phyloP scores from a whole-genome alignment of 257 asterid species.

The Lavandula angustifolia region DNA sequence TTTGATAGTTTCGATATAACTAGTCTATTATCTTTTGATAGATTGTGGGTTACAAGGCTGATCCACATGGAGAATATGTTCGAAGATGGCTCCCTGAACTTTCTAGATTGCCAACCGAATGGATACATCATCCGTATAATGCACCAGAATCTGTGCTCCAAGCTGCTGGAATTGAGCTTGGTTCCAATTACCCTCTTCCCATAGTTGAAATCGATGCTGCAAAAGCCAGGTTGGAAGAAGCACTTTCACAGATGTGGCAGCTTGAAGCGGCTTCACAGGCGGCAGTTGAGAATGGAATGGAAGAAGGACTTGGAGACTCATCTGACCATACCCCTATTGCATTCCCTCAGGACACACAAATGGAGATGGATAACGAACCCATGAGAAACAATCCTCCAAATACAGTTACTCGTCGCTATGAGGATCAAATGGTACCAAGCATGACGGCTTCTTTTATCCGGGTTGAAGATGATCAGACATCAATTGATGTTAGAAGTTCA shows the following conservation, averaged over 20 bases:
- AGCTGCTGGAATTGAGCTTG: slow-evolving; percentile 95
- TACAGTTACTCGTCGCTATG: slow-evolving; percentile 45
- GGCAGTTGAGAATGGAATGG: slow-evolving; percentile 65
- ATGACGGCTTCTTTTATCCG: slow-evolving; percentile 68
- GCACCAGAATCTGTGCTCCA: slow-evolving; percentile 87
- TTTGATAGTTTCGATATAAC: neutral
- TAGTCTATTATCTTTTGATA: slow-evolving; percentile 30
- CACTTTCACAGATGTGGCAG: slow-evolving; percentile 85
- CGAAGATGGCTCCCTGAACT: slow-evolving; percentile 98
- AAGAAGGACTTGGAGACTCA: slow-evolving; percentile 96
- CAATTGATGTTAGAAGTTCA: slow-evolving; percentile 46
- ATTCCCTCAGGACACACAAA: slow-evolving; percentile 69
- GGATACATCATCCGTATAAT: slow-evolving; percentile 96
- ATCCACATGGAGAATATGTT: slow-evolving; percentile 92
- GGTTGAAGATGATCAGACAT: slow-evolving; percentile 60
- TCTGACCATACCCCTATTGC: slow-evolving; percentile 63
- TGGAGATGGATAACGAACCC: slow-evolving; percentile 66
- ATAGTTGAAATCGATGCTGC: slow-evolving; percentile 75
- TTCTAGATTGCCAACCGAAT: slow-evolving; percentile 79
- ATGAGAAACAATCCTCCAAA: slow-evolving; percentile 48
- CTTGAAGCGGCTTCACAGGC: slow-evolving; percentile 64
- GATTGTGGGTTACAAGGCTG: slow-evolving; percentile 87
- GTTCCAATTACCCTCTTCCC: slow-evolving; percentile 88
- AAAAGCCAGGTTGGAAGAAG: slow-evolving; percentile 64
- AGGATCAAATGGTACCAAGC: slow-evolving; percentile 92